phyloP scores from a whole-genome alignment of 352 stramenopile species.

The Phytophthora sp. region DNA sequence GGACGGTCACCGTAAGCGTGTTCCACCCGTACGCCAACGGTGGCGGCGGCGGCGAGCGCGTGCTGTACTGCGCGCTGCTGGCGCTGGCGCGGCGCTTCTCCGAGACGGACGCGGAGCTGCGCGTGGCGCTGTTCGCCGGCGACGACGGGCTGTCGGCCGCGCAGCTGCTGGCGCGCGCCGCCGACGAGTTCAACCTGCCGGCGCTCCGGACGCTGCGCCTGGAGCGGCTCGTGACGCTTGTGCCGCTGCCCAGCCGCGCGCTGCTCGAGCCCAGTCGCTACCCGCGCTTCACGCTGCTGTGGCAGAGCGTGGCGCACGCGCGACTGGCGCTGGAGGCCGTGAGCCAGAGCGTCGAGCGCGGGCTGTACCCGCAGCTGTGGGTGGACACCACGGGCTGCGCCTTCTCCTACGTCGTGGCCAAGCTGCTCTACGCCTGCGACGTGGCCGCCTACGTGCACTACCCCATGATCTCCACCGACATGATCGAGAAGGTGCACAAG shows the following conservation, averaged over 20 bases:
- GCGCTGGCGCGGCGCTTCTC: conserved; percentile 72
- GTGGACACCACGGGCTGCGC: conserved; percentile 98
- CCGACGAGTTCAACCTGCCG: conserved; percentile 88
- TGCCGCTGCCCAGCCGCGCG: conserved; percentile 70
- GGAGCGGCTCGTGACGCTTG: conserved; percentile 65
- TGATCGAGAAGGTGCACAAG: conserved; percentile 95
- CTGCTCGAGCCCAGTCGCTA: conserved; percentile 83
- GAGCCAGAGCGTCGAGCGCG: conserved; percentile 40
- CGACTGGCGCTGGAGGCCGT: conserved; percentile 91
- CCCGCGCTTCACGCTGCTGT: conserved; percentile 94
- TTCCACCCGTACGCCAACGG: conserved; percentile 96
- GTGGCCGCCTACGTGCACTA: conserved; percentile 99
- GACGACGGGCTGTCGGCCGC: conserved; percentile 69
- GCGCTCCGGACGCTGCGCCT: conserved; percentile 63
- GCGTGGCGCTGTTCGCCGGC: conserved; percentile 74
- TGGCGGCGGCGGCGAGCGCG: conserved; percentile 97
- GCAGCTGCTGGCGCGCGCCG: conserved; percentile 78
- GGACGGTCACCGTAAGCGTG: conserved; percentile 77
- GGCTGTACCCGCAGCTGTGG: conserved; percentile 90
- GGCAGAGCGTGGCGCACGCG: conserved; percentile 96
- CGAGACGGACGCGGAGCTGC: conserved; percentile 21
- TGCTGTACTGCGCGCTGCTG: conserved; percentile 97
- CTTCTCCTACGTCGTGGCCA: conserved; percentile 96
- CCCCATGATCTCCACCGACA: conserved; percentile 99
- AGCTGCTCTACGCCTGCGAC: conserved; percentile 77